Evolutionary conservation across 2,329 filamentous ascomycete genomes (phyloP).

Genomic region (Hypoxylon sp.): DNA sequence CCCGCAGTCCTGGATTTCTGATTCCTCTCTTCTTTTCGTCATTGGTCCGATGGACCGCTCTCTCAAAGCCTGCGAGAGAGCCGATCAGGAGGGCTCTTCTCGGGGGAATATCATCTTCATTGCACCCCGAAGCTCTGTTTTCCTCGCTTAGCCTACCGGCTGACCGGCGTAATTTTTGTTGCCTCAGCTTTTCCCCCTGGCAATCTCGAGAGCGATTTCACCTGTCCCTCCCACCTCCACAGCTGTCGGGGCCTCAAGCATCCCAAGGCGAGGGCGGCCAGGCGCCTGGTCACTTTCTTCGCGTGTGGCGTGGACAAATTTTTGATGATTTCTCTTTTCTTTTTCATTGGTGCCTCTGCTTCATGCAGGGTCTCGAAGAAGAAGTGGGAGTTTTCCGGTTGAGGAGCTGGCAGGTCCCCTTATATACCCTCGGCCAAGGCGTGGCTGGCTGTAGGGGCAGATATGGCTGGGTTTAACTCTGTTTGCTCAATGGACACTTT

Average conservation of each 20-base stretch:
- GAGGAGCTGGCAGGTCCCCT: not conserved
- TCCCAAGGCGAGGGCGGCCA: not conserved
- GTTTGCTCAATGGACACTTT: too few species aligned
- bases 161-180: not conserved
- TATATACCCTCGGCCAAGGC: too few species aligned
- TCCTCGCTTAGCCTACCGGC: not conserved
- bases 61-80: not conserved
- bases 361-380: conserved; percentile 3
- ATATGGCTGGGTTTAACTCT: too few species aligned
- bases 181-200: not conserved
- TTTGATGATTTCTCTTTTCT: not conserved
- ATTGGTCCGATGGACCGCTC: rapidly evolving
- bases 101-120: not conserved
- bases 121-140: conserved; percentile 1
- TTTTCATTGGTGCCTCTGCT: conserved; percentile 6
- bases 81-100: conserved; percentile 6
- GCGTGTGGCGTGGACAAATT: not conserved
- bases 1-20: not conserved
- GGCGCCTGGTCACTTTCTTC: not conserved
- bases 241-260: not conserved
- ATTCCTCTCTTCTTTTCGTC: not conserved
- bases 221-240: not conserved
- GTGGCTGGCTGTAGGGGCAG: too few species aligned
- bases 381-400: too few species aligned
- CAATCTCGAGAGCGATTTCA: not conserved